Evolutionary conservation across 257 asterid genomes (phyloP).

Genomic region (Linderniella brevidens): DNA sequence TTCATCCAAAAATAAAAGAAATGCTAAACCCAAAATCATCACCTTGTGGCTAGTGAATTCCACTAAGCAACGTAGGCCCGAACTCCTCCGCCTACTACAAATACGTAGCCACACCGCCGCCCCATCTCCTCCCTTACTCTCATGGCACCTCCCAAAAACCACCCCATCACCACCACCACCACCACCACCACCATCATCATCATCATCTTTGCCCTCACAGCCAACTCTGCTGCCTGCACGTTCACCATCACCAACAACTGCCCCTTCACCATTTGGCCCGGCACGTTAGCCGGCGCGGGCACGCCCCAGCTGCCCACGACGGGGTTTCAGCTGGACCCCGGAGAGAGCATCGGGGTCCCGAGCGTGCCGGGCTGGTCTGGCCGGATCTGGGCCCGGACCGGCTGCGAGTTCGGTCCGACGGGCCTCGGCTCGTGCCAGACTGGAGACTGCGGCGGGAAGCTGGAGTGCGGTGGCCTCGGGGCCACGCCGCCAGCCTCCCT

Average conservation of each 20-base stretch:
- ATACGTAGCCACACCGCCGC: no score
- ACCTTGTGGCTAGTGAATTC: neutral
- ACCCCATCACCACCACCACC: no score
- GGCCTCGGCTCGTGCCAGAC: conserved; percentile 56
- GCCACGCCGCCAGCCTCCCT: conserved; percentile 63
- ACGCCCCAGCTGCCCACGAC: conserved; percentile 33
- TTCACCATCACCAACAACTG: conserved; percentile 51
- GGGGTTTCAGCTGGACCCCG: conserved; percentile 38
- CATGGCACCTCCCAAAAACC: no score
- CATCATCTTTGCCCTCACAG: no score
- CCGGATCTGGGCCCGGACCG: conserved; percentile 64
- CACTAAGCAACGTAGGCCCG: no score
- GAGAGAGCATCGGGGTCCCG: conserved; percentile 24
- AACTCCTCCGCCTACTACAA: no score
- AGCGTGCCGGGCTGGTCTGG: conserved; percentile 71
- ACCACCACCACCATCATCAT: no score
- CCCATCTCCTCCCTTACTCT: no score
- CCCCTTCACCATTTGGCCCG: conserved; percentile 62
- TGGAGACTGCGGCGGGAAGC: conserved; percentile 60
- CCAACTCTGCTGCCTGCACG: neutral
- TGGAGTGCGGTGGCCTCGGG: conserved; percentile 33
- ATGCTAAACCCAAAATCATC: no score
- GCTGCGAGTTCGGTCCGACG: conserved; percentile 38
- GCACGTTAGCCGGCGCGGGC: conserved; percentile 47
- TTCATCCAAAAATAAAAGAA: no score